Evolutionary conservation across 345 rosid species (phyloP), one percentile per base, ranked within the genome.

Genomic region (Viola odorata): DNA sequence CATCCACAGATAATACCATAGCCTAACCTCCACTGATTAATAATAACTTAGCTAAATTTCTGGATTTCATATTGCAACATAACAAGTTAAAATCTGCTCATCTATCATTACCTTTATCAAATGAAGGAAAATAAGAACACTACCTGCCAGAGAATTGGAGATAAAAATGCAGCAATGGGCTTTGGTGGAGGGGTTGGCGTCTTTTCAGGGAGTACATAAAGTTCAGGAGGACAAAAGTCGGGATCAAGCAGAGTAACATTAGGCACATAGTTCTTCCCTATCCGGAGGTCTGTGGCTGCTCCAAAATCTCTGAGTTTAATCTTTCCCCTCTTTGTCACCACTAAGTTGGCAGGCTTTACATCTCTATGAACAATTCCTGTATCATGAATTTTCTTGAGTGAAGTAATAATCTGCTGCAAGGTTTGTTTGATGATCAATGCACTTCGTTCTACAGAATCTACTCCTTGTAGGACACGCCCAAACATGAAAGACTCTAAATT

Each of bases 271-370:
- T 92, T 92, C 80, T 92, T 92, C 47, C 98, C 98, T n/a, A 89
- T 92, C 14, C 98, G 89, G 53, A 92, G 96, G 69, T 92, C 98
- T 37, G 96, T 76, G 53, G 98, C 98, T 37, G 96, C 96, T 11
- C 96, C 96, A 65, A 92, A 89, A 78, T 92, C 98, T 49, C 89
- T 92, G 72, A 92, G 96, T 82, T 89, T 92, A 59, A 92, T 82
- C 81, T 79, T 82, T 0, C 98, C 96, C 56, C 75, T 86, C 80
- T 87, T 89, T 44, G 98, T 85, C 66, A 92, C 96, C 60, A 92
- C 96, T 69, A 92, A 72, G 76, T 92, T 92, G 50, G 96, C 85
- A 39, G 96, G 96, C 82, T 89, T 92, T 41, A 92, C 91, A 71
- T 89, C 98, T 40, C 94, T 68, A 62, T 94, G 99, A 74, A 94